Evolutionary conservation across 495 filamentous ascomycete species (phyloP).

Genomic region (Tuber calosporum): DNA sequence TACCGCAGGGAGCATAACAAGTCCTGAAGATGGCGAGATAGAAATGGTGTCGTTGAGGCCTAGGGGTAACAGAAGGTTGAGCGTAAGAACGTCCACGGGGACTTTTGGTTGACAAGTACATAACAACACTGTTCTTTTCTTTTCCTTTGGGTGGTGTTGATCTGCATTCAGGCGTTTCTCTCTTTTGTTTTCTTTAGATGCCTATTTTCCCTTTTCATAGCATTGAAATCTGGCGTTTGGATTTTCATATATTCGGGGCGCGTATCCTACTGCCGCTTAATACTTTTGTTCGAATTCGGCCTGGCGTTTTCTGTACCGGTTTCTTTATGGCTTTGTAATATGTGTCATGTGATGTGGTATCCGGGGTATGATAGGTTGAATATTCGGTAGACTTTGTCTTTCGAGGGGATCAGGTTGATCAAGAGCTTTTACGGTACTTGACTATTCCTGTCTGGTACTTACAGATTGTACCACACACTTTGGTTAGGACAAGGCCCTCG

Average conservation of each 20-base stretch:
- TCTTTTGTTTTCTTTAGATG: background rate
- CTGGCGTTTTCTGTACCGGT: background rate
- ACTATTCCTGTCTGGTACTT: background rate
- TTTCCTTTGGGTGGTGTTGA: background rate
- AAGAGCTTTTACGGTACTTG: background rate
- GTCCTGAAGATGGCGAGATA: constrained; percentile 7
- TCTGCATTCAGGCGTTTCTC: background rate
- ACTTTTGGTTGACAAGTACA: constrained; percentile 30
- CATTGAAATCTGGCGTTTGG: background rate
- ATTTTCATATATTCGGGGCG: background rate
- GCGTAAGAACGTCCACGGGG: constrained; percentile 27
- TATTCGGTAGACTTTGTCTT: background rate
- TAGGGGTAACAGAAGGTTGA: constrained; percentile 11
- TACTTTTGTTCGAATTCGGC: background rate
- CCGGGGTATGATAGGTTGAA: background rate
- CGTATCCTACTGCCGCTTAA: background rate
- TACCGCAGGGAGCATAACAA: constrained; percentile 12
- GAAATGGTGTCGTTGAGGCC: constrained; percentile 27
- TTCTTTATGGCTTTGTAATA: background rate
- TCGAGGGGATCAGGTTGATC: background rate
- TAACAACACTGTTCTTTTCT: background rate
- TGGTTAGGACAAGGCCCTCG: background rate
- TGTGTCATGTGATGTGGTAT: background rate
- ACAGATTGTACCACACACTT: background rate
- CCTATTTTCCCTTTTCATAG: background rate